These are phyloP conservation scores for Annulohypoxylon nitens DNA, from an alignment of 495 filamentous ascomycete genomes.

Conservation along the genomic window DNA sequence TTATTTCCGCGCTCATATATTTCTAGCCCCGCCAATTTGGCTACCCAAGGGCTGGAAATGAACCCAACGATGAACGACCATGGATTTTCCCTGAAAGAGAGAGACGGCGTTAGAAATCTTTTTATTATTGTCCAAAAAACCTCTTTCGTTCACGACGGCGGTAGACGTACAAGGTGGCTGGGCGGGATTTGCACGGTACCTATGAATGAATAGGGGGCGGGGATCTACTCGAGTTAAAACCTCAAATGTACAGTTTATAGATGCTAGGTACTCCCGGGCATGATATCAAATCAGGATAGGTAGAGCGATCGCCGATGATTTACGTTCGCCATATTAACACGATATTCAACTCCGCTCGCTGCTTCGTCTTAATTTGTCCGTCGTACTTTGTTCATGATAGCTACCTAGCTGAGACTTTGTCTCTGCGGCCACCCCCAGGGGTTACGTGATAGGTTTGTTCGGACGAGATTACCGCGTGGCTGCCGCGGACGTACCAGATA, in stretches of 20 bases:
- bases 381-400: neutral
- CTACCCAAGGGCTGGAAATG: constrained; percentile 15
- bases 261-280: constrained; percentile 9
- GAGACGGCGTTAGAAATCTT: constrained; percentile 30
- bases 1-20: constrained; percentile 16
- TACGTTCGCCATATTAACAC: constrained; percentile 16
- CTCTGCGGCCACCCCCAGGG: constrained; percentile 6
- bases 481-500: too few species aligned
- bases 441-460: neutral
- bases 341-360: constrained; percentile 12
- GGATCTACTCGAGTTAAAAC: neutral
- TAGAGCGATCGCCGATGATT: constrained; percentile 24
- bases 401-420: neutral
- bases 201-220: constrained; percentile 15
- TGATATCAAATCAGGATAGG: constrained; percentile 22
- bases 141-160: constrained; percentile 20
- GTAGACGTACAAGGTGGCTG: constrained; percentile 12
- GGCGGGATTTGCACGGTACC: constrained; percentile 8
- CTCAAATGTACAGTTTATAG: constrained; percentile 34
- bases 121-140: neutral
- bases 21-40: constrained; percentile 3
- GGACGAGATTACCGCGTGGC: too few species aligned
- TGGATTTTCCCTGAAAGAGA: constrained; percentile 17
- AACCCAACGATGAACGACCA: constrained; percentile 37
- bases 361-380: neutral